Percentiles rank a stretch among this genome's conserved stretches.
Conservation (phyloP, 495 filamentous ascomycete species). For the Hypoxylon crocopeplum region DNA sequence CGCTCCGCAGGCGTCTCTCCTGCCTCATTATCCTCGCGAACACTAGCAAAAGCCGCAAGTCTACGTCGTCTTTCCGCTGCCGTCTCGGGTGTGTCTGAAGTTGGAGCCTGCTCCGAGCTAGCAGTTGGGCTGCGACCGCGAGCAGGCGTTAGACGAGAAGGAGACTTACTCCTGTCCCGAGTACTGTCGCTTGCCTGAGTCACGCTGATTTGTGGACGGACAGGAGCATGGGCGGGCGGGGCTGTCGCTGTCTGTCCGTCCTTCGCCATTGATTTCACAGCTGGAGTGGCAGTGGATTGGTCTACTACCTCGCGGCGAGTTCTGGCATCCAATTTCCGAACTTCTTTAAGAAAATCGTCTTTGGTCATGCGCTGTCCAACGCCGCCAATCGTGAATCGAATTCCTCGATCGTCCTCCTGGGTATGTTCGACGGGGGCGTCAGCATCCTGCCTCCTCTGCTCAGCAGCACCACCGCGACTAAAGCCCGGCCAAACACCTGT, state of each 20-base stretch:
- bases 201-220: constrained; percentile 36
- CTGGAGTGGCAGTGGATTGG: constrained; percentile 66
- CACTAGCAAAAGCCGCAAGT: constrained; percentile 46
- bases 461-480: constrained; percentile 50
- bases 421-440: constrained; percentile 53
- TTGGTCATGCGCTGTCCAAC: constrained; percentile 82
- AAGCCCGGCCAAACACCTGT: constrained; percentile 61
- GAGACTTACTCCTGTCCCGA: constrained; percentile 21
- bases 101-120: constrained; percentile 20
- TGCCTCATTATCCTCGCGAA: constrained; percentile 52
- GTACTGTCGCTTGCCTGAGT: constrained; percentile 33
- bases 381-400: constrained; percentile 85
- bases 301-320: constrained; percentile 74
- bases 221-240: constrained; percentile 21
- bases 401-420: constrained; percentile 73
- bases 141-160: constrained; percentile 8
- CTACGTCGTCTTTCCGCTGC: constrained; percentile 51
- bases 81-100: constrained; percentile 44
- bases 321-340: constrained; percentile 80
- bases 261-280: constrained; percentile 62
- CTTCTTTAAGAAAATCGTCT: constrained; percentile 85
- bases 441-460: constrained; percentile 47
- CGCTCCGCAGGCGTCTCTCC: constrained; percentile 85
- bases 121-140: constrained; percentile 32
- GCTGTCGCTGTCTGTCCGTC: constrained; percentile 43